These are phyloP conservation scores for Dryas drummondii DNA, from an alignment of 306 rosid species.

Conservation along the genomic window DNA sequence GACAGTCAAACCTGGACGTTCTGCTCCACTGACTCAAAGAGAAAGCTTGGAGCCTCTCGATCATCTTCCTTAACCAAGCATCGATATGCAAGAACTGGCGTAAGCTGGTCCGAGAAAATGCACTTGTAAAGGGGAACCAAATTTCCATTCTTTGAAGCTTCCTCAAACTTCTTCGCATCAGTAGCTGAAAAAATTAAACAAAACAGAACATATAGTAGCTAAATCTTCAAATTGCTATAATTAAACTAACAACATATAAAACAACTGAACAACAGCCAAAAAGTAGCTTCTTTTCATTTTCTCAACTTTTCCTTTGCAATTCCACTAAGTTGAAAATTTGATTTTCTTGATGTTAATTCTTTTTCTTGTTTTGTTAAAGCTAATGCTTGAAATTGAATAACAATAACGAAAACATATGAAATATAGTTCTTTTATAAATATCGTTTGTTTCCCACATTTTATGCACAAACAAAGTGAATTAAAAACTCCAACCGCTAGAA, in stretches of 20 bases:
- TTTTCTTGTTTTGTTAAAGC: background rate
- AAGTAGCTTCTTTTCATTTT: background rate
- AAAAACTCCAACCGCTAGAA: too few species aligned
- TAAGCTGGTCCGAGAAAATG: constrained; percentile 78
- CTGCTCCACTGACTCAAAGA: constrained; percentile 78
- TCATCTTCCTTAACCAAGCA: constrained; percentile 67
- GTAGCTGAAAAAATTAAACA: constrained; percentile 33
- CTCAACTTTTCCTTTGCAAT: too few species aligned
- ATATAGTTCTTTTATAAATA: background rate
- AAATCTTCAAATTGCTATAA: constrained; percentile 5
- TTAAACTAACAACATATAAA: background rate
- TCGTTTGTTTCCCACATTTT: background rate
- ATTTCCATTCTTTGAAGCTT: constrained; percentile 59
- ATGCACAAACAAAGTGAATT: background rate
- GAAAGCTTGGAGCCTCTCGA: constrained; percentile 80
- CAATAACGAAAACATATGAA: background rate
- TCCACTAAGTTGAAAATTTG: too few species aligned
- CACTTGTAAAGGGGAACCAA: constrained; percentile 60
- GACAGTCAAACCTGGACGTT: constrained; percentile 25
- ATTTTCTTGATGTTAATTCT: background rate
- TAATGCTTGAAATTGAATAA: too few species aligned
- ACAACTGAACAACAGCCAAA: background rate
- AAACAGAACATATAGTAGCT: background rate
- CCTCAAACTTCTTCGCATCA: constrained; percentile 42
- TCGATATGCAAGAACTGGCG: constrained; percentile 76